phyloP scores from a whole-genome alignment of 23 red algal genomes.

The Porphyridium purpureum region DNA sequence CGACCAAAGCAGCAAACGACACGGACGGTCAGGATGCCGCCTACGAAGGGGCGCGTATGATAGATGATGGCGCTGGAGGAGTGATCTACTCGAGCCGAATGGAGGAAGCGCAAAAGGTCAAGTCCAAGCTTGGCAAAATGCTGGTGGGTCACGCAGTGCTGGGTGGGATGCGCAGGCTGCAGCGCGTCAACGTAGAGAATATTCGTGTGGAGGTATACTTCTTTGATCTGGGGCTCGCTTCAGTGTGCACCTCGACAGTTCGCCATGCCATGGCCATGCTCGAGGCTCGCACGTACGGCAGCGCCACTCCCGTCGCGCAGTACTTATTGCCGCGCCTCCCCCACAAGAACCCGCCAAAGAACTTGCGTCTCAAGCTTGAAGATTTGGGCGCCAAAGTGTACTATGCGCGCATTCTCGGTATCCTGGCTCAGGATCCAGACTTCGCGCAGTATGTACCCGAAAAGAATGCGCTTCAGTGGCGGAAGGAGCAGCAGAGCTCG shows the following conservation, averaged over 20 bases:
- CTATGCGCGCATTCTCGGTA: conserved; percentile 26
- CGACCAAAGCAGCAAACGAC: background rate
- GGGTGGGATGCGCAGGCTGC: conserved; percentile 32
- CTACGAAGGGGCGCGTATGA: background rate
- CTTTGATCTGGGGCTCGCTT: conserved; percentile 43
- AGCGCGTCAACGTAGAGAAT: conserved; percentile 16
- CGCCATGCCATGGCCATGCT: conserved; percentile 50
- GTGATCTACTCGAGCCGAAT: conserved; percentile 7
- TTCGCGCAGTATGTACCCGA: conserved; percentile 18
- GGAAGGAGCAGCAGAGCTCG: too few relatives aligned
- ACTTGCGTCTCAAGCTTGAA: conserved; percentile 16
- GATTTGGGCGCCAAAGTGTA: conserved; percentile 61
- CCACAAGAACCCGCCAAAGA: conserved; percentile 32
- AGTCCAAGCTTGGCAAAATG: conserved; percentile 42
- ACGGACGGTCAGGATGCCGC: conserved; percentile 1
- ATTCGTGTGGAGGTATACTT: conserved; percentile 23
- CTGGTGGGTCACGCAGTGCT: conserved; percentile 51
- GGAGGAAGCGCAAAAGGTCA: conserved; percentile 19
- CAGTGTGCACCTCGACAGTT: conserved; percentile 44
- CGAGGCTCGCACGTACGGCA: conserved; percentile 8
- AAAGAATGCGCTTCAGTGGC: conserved; percentile 18
- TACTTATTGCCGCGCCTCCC: conserved; percentile 46
- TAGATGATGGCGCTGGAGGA: conserved; percentile 61
- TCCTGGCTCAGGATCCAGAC: conserved; percentile 51
- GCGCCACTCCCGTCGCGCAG: conserved; percentile 9